Evolutionary conservation across 2,329 filamentous ascomycete genomes (phyloP).

Genomic region (Albophoma yamanashiensis): DNA sequence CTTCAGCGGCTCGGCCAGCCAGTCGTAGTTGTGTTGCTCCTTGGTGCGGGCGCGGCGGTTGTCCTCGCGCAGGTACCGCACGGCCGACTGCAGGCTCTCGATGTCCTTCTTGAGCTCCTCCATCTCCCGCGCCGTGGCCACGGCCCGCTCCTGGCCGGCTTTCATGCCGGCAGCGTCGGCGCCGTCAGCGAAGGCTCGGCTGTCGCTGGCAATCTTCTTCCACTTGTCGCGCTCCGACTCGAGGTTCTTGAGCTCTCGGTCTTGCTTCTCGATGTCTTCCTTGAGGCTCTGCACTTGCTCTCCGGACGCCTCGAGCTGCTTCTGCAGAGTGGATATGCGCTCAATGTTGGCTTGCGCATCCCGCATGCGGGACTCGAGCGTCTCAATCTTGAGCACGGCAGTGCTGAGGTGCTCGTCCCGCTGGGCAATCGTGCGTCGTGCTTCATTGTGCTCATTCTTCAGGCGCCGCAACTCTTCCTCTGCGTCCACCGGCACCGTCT

Average conservation of each 20-base stretch:
- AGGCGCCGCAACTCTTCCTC: slow-evolving; percentile 76
- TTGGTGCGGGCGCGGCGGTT: slow-evolving; percentile 49
- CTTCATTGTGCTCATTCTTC: slow-evolving; percentile 70
- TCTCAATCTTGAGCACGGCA: slow-evolving; percentile 83
- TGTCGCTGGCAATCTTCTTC: slow-evolving; percentile 60
- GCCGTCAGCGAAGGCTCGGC: slow-evolving; percentile 41
- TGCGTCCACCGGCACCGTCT: slow-evolving; percentile 68
- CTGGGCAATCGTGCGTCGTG: slow-evolving; percentile 58
- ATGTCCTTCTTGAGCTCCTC: slow-evolving; percentile 62
- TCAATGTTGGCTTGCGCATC: slow-evolving; percentile 71
- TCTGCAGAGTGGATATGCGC: slow-evolving; percentile 55
- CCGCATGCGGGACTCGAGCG: slow-evolving; percentile 77
- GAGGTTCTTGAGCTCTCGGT: slow-evolving; percentile 52
- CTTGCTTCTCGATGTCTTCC: slow-evolving; percentile 56
- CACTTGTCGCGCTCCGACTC: slow-evolving; percentile 59
- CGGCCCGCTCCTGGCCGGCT: slow-evolving; percentile 54
- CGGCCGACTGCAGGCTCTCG: slow-evolving; percentile 49
- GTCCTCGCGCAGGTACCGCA: slow-evolving; percentile 58
- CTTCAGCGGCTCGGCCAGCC: slow-evolving; percentile 50
- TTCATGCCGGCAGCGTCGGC: slow-evolving; percentile 40
- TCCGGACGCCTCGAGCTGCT: slow-evolving; percentile 41
- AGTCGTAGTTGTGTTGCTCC: slow-evolving; percentile 46
- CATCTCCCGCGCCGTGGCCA: slow-evolving; percentile 62
- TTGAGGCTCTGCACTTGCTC: slow-evolving; percentile 40
- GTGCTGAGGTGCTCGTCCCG: slow-evolving; percentile 80